phyloP scores from a whole-genome alignment of 2,329 filamentous ascomycete genomes.

The Madurella mycetomatis region DNA sequence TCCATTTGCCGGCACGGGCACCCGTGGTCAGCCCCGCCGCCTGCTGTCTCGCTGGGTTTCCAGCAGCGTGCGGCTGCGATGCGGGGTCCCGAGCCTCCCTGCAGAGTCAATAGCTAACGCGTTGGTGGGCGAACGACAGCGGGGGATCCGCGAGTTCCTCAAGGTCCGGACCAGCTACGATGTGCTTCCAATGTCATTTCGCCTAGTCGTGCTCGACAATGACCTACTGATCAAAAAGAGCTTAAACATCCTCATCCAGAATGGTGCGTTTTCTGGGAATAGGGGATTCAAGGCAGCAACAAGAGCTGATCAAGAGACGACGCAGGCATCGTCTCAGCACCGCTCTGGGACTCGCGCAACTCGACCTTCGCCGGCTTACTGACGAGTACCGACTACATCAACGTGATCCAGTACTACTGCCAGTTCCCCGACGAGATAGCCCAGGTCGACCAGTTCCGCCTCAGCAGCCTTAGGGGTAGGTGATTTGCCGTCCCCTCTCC shows the following conservation, averaged over 20 bases:
- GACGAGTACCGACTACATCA: slow-evolving; percentile 96
- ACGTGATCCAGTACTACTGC: slow-evolving; percentile 98
- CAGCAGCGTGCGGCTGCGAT: slow-evolving; percentile 10
- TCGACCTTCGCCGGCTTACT: slow-evolving; percentile 91
- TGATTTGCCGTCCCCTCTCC: background rate
- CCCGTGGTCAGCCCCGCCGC: background rate
- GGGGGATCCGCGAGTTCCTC: slow-evolving; percentile 90
- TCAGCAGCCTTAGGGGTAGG: slow-evolving; percentile 84
- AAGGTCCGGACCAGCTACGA: slow-evolving; percentile 97
- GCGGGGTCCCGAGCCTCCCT: slow-evolving; percentile 22
- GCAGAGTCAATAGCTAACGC: slow-evolving; percentile 12
- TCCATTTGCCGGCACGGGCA: slow-evolving; percentile 2
- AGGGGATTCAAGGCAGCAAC: background rate
- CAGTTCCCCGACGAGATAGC: slow-evolving; percentile 88
- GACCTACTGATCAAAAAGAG: slow-evolving; percentile 95
- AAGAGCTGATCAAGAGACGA: slow-evolving; percentile 6
- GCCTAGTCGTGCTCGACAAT: slow-evolving; percentile 92
- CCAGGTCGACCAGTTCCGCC: slow-evolving; percentile 86
- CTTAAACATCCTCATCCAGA: slow-evolving; percentile 89
- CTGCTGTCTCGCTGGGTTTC: background rate
- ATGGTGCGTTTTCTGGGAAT: slow-evolving; percentile 54
- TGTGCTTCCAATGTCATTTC: slow-evolving; percentile 91
- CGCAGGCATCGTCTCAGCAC: slow-evolving; percentile 91
- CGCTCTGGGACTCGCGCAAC: slow-evolving; percentile 90
- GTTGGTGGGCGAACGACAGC: slow-evolving; percentile 45